Conservation (phyloP, 768 basidiomycete genomes). For the Leccinum truebloodii region DNA sequence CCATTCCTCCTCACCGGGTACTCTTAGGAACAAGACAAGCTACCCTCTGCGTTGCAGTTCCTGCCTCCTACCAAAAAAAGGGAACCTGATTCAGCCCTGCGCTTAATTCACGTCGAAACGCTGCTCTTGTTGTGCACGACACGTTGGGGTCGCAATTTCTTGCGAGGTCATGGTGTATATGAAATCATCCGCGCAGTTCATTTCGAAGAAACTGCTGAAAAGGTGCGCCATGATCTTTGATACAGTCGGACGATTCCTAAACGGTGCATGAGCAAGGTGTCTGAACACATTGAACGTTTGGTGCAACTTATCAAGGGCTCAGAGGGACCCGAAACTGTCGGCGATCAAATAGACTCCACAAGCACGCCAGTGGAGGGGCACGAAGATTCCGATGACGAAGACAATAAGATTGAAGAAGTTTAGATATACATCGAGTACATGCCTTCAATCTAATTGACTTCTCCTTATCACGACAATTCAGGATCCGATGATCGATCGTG, state of each 20-base stretch:
- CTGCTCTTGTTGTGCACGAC: slow-evolving; percentile 88
- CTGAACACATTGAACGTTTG: slow-evolving; percentile 84
- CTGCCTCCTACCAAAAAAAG: slow-evolving; percentile 82
- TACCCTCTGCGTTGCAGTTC: slow-evolving; percentile 85
- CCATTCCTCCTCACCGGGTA: neutral
- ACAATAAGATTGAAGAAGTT: slow-evolving; percentile 75
- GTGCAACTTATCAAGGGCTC: slow-evolving; percentile 84
- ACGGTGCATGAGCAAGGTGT: slow-evolving; percentile 50
- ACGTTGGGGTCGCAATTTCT: slow-evolving; percentile 81
- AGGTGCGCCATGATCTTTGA: slow-evolving; percentile 44
- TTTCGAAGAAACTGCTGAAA: slow-evolving; percentile 74
- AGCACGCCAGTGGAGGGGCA: slow-evolving; percentile 20
- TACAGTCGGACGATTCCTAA: neutral
- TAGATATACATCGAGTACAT: slow-evolving; percentile 37
- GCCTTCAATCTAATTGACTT: slow-evolving; percentile 11
- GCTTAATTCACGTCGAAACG: slow-evolving; percentile 86
- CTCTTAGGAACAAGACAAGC: slow-evolving; percentile 79
- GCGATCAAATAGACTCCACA: slow-evolving; percentile 37
- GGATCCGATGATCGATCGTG: slow-evolving; percentile 2
- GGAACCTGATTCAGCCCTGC: slow-evolving; percentile 74
- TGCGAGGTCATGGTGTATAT: slow-evolving; percentile 82
- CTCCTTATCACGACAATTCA: slow-evolving; percentile 1
- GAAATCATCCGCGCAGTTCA: slow-evolving; percentile 81
- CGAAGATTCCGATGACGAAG: slow-evolving; percentile 56
- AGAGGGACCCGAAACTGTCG: slow-evolving; percentile 54